Conservation (phyloP, 352 stramenopile species). For the Phytophthora tentaculata region DNA sequence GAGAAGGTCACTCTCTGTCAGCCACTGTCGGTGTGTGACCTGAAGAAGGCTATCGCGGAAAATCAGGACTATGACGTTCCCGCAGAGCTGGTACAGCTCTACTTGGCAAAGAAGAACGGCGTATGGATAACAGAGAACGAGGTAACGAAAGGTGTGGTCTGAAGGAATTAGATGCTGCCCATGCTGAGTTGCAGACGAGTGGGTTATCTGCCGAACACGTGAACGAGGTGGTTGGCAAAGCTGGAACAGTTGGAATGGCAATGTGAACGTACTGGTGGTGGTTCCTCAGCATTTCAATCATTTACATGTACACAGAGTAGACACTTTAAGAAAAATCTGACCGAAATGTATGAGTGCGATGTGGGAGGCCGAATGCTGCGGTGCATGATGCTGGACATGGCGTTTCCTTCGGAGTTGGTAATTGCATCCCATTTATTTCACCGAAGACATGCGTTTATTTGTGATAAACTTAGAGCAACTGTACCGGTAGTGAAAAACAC, state of each 20-base stretch:
- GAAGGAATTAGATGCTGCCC: not conserved
- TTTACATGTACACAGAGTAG: not conserved
- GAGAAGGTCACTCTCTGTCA: too few relatives aligned
- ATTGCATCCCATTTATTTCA: not conserved
- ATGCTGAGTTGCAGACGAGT: not conserved
- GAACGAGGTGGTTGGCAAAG: not conserved
- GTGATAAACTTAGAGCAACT: not conserved
- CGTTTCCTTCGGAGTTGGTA: not conserved
- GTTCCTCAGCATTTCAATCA: not conserved
- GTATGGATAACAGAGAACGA: not conserved
- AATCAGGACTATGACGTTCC: not conserved
- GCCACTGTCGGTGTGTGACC: not conserved
- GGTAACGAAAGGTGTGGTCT: not conserved
- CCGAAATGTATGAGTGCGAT: not conserved
- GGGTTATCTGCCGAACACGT: not conserved
- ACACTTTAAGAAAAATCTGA: not conserved
- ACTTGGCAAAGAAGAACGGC: not conserved
- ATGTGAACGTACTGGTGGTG: slow-evolving; percentile 4
- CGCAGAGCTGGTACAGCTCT: not conserved
- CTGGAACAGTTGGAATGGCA: too few relatives aligned
- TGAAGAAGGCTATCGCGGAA: not conserved
- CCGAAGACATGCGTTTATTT: not conserved
- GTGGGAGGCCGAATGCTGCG: not conserved
- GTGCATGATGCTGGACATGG: not conserved
- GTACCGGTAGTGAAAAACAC: too few relatives aligned